phyloP scores from a whole-genome alignment of 768 basidiomycete genomes.

The Boletus barrowsii region DNA sequence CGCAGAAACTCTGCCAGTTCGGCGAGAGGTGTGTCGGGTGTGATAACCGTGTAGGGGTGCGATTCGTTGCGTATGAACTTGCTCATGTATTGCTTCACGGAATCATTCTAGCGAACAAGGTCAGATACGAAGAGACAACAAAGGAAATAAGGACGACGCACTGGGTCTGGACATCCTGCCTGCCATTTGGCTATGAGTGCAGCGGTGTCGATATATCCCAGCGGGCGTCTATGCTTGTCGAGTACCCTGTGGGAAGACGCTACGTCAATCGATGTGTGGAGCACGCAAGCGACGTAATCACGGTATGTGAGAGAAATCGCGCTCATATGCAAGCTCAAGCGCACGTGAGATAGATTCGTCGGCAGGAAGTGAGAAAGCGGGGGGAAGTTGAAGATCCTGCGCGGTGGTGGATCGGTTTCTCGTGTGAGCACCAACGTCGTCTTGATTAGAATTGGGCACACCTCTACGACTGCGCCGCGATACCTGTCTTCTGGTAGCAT shows the following conservation, averaged over 20 bases:
- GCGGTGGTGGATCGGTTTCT: neutral
- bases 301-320: constrained; percentile 95
- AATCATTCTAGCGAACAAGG: constrained; percentile 53
- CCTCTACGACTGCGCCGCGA: constrained; percentile 90
- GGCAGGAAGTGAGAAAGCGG: constrained; percentile 78
- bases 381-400: constrained; percentile 71
- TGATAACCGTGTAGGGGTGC: constrained; percentile 75
- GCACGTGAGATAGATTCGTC: constrained; percentile 71
- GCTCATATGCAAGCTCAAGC: constrained; percentile 86
- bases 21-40: constrained; percentile 72
- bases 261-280: neutral
- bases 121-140: neutral
- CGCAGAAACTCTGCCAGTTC: constrained; percentile 81
- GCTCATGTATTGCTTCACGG: constrained; percentile 66
- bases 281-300: constrained; percentile 31
- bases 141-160: constrained; percentile 32
- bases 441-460: constrained; percentile 22
- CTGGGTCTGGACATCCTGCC: constrained; percentile 65
- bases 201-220: constrained; percentile 83
- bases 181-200: constrained; percentile 77
- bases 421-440: neutral
- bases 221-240: constrained; percentile 63
- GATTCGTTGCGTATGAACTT: constrained; percentile 66
- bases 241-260: constrained; percentile 58
- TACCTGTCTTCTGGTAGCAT: constrained; percentile 51